Conservation (phyloP, 768 basidiomycete genomes). For the Boletus sensibilis region DNA sequence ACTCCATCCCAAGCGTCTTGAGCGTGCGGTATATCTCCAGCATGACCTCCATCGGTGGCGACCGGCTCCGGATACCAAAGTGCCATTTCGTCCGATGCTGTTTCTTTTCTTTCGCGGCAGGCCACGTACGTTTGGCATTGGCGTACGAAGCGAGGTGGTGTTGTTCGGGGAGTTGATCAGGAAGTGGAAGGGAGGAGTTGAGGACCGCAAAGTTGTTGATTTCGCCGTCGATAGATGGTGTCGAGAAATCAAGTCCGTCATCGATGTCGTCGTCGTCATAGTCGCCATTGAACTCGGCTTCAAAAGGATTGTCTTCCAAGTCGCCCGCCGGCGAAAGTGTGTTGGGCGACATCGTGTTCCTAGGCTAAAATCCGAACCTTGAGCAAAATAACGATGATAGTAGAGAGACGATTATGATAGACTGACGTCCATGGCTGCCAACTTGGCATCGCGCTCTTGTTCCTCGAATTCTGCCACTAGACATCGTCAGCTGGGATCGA, state of each 20-base stretch:
- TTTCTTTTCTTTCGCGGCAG: slow-evolving; percentile 57
- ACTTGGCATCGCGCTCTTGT: slow-evolving; percentile 79
- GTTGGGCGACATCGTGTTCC: slow-evolving; percentile 64
- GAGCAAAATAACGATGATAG: slow-evolving; percentile 1
- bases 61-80: slow-evolving; percentile 93
- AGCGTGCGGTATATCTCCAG: slow-evolving; percentile 95
- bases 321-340: slow-evolving; percentile 65
- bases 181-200: slow-evolving; percentile 82
- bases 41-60: slow-evolving; percentile 99
- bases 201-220: slow-evolving; percentile 81
- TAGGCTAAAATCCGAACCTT: slow-evolving; percentile 46
- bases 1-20: slow-evolving; percentile 90
- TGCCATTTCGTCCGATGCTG: slow-evolving; percentile 91
- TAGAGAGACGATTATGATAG: slow-evolving; percentile 20
- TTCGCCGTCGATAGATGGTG: slow-evolving; percentile 37
- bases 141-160: slow-evolving; percentile 72
- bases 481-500: slow-evolving; percentile 14
- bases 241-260: slow-evolving; percentile 49
- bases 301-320: slow-evolving; percentile 76
- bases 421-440: slow-evolving; percentile 79
- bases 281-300: slow-evolving; percentile 58
- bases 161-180: slow-evolving; percentile 57
- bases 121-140: slow-evolving; percentile 46
- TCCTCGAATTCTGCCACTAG: slow-evolving; percentile 77
- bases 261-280: slow-evolving; percentile 56